phyloP scores from a whole-genome alignment of 208 protist genomes.

The Perkinsela sp. region DNA sequence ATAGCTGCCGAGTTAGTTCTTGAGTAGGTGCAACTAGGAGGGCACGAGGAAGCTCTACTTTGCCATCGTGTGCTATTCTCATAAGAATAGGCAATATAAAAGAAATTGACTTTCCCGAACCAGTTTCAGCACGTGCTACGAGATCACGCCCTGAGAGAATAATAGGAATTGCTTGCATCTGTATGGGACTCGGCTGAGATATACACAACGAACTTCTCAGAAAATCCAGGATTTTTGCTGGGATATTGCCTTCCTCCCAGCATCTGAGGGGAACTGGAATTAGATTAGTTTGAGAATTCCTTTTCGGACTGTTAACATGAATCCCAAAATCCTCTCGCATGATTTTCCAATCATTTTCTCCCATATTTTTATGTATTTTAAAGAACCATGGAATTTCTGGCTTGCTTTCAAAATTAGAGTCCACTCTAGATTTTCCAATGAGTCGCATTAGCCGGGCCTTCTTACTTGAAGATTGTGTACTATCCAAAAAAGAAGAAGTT shows the following conservation, averaged over 20 bases:
- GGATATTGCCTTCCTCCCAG: not conserved
- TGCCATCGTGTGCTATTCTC: conserved; percentile 42
- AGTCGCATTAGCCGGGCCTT: not conserved
- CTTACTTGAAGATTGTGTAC: too few species aligned
- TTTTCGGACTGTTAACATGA: not conserved
- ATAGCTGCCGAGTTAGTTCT: conserved; percentile 88
- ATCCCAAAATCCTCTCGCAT: not conserved
- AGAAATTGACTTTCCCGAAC: conserved; percentile 93
- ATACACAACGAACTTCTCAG: not conserved
- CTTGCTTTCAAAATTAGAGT: not conserved
- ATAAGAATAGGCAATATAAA: conserved; percentile 92
- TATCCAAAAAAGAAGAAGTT: too few species aligned
- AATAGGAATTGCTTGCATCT: conserved; percentile 80
- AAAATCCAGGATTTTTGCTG: not conserved
- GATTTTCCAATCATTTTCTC: not conserved
- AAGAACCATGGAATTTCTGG: not conserved
- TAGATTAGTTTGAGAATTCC: not conserved
- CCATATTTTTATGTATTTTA: not conserved
- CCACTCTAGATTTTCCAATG: not conserved
- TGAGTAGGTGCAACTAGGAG: conserved; percentile 87
- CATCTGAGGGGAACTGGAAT: not conserved
- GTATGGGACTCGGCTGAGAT: conserved; percentile 84
- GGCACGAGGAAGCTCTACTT: conserved; percentile 43
- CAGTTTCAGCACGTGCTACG: conserved; percentile 96
- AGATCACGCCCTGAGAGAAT: conserved; percentile 81